A percentile compares a stretch with the other conserved stretches of the same genome.
phyloP scores from a whole-genome alignment of 2,329 filamentous ascomycete genomes.

The Pseudogymnoascus sp. region DNA sequence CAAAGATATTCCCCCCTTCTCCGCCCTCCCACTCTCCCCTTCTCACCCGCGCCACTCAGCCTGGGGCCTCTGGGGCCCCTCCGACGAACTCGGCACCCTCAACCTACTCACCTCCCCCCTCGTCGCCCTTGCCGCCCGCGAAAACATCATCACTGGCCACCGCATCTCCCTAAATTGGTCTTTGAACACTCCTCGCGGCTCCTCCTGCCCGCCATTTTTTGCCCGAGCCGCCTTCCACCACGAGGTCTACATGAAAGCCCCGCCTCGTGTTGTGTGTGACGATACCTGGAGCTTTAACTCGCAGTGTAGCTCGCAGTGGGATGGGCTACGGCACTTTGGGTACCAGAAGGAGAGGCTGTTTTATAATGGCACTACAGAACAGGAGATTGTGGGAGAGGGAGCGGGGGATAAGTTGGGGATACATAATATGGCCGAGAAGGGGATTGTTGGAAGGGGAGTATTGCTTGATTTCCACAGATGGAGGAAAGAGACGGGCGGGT shows the following conservation, averaged over 20 bases:
- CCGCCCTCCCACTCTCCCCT: conserved; percentile 40
- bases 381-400: conserved; percentile 30
- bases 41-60: conserved; percentile 37
- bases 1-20: conserved; percentile 41
- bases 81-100: conserved; percentile 53
- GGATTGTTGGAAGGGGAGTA: conserved; percentile 47
- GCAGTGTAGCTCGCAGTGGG: conserved; percentile 49
- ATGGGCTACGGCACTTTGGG: conserved; percentile 44
- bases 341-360: conserved; percentile 39
- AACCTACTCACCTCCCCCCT: conserved; percentile 45
- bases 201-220: conserved; percentile 41
- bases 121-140: neutral
- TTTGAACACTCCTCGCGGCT: conserved; percentile 43
- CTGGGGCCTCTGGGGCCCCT: conserved; percentile 44
- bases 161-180: conserved; percentile 55
- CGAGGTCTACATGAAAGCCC: conserved; percentile 41
- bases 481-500: conserved; percentile 26
- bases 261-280: conserved; percentile 49
- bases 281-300: conserved; percentile 54
- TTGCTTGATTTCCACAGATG: conserved; percentile 45
- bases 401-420: conserved; percentile 29
- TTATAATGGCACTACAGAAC: conserved; percentile 33
- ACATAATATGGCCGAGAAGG: conserved; percentile 43
- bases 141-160: neutral
- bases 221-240: conserved; percentile 48